Conservation (phyloP, 1,139 yeast genomes). For the Yamadazyma kanchanaburiensis region DNA sequence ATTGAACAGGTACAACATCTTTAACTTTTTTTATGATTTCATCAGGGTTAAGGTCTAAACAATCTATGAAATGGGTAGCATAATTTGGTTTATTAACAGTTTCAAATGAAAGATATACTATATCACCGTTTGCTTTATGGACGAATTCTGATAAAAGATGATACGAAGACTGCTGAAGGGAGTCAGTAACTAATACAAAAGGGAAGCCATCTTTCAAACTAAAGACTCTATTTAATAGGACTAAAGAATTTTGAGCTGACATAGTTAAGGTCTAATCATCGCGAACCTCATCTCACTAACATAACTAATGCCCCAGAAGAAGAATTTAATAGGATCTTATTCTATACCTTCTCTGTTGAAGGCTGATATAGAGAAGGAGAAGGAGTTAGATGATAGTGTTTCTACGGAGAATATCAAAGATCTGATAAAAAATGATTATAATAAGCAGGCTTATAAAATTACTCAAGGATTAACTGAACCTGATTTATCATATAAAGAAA, state of each 20-base stretch:
- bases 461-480: slow-evolving; percentile 6
- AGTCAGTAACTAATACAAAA: slow-evolving; percentile 64
- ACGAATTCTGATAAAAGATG: slow-evolving; percentile 57
- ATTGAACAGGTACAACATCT: neutral
- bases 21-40: slow-evolving; percentile 24
- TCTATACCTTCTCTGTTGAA: slow-evolving; percentile 29
- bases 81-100: slow-evolving; percentile 50
- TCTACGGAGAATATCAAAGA: slow-evolving; percentile 17
- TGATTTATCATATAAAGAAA: slow-evolving; percentile 6
- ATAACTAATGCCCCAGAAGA: slow-evolving; percentile 9
- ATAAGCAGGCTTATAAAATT: slow-evolving; percentile 8
- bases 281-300: slow-evolving; percentile 2
- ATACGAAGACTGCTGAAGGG: slow-evolving; percentile 64
- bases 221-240: slow-evolving; percentile 59
- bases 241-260: slow-evolving; percentile 33
- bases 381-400: slow-evolving; percentile 18
- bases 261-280: slow-evolving; percentile 2
- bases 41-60: slow-evolving; percentile 22
- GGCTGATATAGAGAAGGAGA: slow-evolving; percentile 23
- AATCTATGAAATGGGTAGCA: slow-evolving; percentile 50
- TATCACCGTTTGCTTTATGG: slow-evolving; percentile 19
- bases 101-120: slow-evolving; percentile 60
- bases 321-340: slow-evolving; percentile 26
- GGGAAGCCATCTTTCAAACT: slow-evolving; percentile 72
- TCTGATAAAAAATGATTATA: slow-evolving; percentile 15